Percentiles rank a stretch among this genome's conserved stretches.
These are phyloP conservation scores for Alternaria gaisen DNA, from an alignment of 2,329 filamentous ascomycete species.

Conservation along the genomic window DNA sequence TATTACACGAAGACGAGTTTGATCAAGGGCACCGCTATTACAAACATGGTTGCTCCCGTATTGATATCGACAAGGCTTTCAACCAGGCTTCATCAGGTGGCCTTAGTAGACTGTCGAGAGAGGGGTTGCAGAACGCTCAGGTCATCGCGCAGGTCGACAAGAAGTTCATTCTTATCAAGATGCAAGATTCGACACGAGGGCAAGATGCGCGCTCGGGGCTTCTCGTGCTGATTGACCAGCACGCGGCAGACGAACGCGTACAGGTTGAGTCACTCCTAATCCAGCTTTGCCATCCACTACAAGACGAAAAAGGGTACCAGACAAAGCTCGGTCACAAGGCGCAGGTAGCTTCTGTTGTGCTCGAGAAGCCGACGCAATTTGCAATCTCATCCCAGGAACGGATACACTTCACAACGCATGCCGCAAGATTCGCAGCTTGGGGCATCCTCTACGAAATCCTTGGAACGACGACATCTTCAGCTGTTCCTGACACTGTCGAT, in stretches of 20 bases:
- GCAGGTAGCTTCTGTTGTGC: slow-evolving; percentile 39
- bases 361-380: slow-evolving; percentile 68
- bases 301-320: slow-evolving; percentile 24
- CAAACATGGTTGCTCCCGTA: slow-evolving; percentile 19
- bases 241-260: slow-evolving; percentile 90
- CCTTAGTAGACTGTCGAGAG: slow-evolving; percentile 65
- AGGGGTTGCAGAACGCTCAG: slow-evolving; percentile 60
- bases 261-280: slow-evolving; percentile 77
- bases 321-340: slow-evolving; percentile 46
- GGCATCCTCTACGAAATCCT: slow-evolving; percentile 72
- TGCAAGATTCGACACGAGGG: slow-evolving; percentile 43
- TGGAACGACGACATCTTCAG: background rate
- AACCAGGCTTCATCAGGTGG: slow-evolving; percentile 33
- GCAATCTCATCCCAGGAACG: slow-evolving; percentile 70
- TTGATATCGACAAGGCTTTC: slow-evolving; percentile 30
- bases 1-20: slow-evolving; percentile 27
- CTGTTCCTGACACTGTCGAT: slow-evolving; percentile 5
- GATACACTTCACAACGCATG: slow-evolving; percentile 64
- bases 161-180: slow-evolving; percentile 83
- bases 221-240: slow-evolving; percentile 86
- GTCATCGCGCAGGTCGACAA: slow-evolving; percentile 85
- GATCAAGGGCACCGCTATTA: slow-evolving; percentile 1
- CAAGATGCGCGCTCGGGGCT: slow-evolving; percentile 39
- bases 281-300: slow-evolving; percentile 58
- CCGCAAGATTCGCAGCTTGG: slow-evolving; percentile 73